Evolutionary conservation across 345 rosid species (phyloP).

Genomic region (Pugionium dolabratum): DNA sequence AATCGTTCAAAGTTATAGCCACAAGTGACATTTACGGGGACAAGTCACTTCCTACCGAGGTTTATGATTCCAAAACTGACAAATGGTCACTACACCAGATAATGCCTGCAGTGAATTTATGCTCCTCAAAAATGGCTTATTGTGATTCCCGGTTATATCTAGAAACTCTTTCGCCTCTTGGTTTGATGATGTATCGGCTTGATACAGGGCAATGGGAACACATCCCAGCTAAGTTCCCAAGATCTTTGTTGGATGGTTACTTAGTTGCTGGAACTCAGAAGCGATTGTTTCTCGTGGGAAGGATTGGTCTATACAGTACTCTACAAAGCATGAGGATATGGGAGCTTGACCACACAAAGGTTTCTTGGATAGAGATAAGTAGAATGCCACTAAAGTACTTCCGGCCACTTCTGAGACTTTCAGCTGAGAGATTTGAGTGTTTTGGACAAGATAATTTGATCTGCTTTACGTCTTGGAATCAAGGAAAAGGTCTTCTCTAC

Average conservation of each 20-base stretch:
- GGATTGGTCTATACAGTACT: conserved; percentile 93
- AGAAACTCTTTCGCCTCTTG: conserved; percentile 95
- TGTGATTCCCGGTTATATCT: conserved; percentile 85
- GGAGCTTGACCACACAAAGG: conserved; percentile 86
- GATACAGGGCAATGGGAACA: conserved; percentile 89
- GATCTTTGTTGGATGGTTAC: conserved; percentile 90
- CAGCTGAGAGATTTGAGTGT: conserved; percentile 97
- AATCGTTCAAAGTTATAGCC: conserved; percentile 87
- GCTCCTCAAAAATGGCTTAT: conserved; percentile 94
- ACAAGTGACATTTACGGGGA: conserved; percentile 86
- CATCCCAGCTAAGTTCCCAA: conserved; percentile 90
- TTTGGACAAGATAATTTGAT: conserved; percentile 95
- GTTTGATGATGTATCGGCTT: conserved; percentile 86
- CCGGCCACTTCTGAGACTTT: conserved; percentile 78
- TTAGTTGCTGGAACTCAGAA: conserved; percentile 93
- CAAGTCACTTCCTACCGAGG: conserved; percentile 88
- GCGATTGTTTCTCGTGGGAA: conserved; percentile 86
- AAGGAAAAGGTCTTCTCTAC: conserved; percentile 85
- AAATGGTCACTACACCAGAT: conserved; percentile 79
- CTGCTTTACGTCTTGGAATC: conserved; percentile 98
- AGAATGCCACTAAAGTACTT: conserved; percentile 94
- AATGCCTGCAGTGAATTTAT: conserved; percentile 94
- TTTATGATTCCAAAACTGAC: conserved; percentile 79
- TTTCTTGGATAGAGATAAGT: conserved; percentile 86
- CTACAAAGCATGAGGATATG: conserved; percentile 95